phyloP scores from a whole-genome alignment of 179 eudicot genomes.

The Drosera spatulata region DNA sequence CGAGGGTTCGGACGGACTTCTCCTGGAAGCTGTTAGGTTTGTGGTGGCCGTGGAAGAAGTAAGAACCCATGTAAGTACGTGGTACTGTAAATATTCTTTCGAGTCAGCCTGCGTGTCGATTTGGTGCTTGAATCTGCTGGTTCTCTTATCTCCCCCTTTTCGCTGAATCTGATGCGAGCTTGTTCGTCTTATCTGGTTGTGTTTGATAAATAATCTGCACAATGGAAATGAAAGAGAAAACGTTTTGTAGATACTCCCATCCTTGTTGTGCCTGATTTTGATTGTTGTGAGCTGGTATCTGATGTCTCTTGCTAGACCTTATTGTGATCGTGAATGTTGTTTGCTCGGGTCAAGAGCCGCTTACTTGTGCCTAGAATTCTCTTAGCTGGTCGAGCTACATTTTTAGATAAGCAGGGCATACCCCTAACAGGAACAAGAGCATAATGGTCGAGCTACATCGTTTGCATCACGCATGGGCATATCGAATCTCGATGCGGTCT shows the following conservation, averaged over 20 bases:
- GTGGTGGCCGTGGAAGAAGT: slow-evolving; percentile 7
- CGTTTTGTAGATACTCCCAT: slow-evolving; percentile 12
- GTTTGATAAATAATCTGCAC: slow-evolving; percentile 52
- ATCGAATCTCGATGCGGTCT: too few species aligned
- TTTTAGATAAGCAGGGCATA: too few species aligned
- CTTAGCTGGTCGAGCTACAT: too few species aligned
- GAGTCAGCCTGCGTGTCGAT: slow-evolving; percentile 23
- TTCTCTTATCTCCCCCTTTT: slow-evolving; percentile 5
- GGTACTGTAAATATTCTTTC: slow-evolving; percentile 51
- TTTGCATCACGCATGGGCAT: too few species aligned
- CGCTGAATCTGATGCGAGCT: background rate
- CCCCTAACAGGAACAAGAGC: too few species aligned
- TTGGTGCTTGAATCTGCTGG: slow-evolving; percentile 18
- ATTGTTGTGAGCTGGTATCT: too few species aligned
- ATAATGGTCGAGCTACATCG: too few species aligned
- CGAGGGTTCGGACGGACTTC: slow-evolving; percentile 4
- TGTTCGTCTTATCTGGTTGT: slow-evolving; percentile 17
- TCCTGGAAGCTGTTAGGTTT: slow-evolving; percentile 2
- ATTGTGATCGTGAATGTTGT: too few species aligned
- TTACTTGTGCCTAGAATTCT: too few species aligned
- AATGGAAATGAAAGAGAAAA: background rate
- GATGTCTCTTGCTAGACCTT: too few species aligned
- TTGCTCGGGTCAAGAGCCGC: too few species aligned
- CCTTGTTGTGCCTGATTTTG: too few species aligned
- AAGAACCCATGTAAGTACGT: slow-evolving; percentile 9